Conservation (phyloP, 176 grass and related monocot species). For the Calamus simplicifolius region DNA sequence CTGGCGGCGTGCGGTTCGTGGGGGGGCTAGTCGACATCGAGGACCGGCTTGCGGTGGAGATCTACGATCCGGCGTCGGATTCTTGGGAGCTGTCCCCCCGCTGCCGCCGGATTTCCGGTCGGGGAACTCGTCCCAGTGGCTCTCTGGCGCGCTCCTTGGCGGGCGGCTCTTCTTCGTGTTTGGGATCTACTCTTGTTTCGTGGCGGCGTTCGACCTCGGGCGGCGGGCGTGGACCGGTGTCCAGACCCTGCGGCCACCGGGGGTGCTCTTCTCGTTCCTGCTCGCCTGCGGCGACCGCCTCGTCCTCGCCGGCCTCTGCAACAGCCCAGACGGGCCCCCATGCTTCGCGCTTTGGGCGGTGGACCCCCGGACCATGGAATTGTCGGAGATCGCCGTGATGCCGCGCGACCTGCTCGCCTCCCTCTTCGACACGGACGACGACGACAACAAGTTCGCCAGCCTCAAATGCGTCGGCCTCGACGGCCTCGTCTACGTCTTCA, state of each 20-base stretch:
- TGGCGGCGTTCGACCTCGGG: slow-evolving; percentile 44
- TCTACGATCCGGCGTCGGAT: slow-evolving; percentile 20
- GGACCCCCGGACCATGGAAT: slow-evolving; percentile 20
- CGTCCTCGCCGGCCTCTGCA: slow-evolving; percentile 19
- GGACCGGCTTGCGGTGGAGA: slow-evolving; percentile 33
- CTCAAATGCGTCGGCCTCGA: slow-evolving; percentile 55
- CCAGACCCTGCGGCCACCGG: slow-evolving; percentile 21
- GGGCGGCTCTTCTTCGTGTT: slow-evolving; percentile 31
- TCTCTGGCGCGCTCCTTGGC: slow-evolving; percentile 26
- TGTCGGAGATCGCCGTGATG: slow-evolving; percentile 29
- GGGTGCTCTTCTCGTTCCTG: slow-evolving; percentile 34
- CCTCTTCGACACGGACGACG: slow-evolving; percentile 33
- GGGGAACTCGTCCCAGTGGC: slow-evolving; percentile 40
- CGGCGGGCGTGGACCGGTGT: slow-evolving; percentile 24
- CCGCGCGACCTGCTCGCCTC: slow-evolving; percentile 26
- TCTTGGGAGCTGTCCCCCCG: slow-evolving; percentile 27
- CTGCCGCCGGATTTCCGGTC: slow-evolving; percentile 31
- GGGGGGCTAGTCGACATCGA: slow-evolving; percentile 49
- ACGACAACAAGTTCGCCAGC: slow-evolving; percentile 36
- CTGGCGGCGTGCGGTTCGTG: slow-evolving; percentile 30
- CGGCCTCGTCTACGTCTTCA: slow-evolving; percentile 41
- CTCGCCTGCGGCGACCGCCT: slow-evolving; percentile 22
- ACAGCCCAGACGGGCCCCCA: not conserved
- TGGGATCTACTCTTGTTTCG: slow-evolving; percentile 28
- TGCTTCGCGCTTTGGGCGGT: slow-evolving; percentile 40